These are phyloP conservation scores for Sporothrix pallida DNA, from an alignment of 2,329 filamentous ascomycete genomes.

Conservation along the genomic window DNA sequence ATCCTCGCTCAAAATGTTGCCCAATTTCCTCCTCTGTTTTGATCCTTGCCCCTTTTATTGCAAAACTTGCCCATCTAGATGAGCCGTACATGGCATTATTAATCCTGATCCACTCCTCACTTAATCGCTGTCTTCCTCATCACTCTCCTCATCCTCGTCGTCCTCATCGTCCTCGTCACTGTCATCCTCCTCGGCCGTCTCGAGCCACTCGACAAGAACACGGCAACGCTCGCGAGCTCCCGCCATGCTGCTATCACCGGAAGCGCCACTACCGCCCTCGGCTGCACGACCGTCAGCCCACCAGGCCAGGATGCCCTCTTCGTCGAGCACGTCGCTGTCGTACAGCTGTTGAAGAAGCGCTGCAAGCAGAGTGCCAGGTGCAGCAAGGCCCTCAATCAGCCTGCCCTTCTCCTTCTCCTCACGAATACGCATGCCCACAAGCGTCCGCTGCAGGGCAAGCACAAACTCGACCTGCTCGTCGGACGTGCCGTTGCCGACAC, in stretches of 20 bases:
- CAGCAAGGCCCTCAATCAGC: not conserved
- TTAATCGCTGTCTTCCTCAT: slow-evolving; percentile 24
- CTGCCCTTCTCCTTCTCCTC: slow-evolving; percentile 27
- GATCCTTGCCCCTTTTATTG: not conserved
- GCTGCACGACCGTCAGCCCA: slow-evolving; percentile 76
- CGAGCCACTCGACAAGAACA: slow-evolving; percentile 82
- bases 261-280: slow-evolving; percentile 60
- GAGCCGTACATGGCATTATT: slow-evolving; percentile 4
- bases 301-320: slow-evolving; percentile 88
- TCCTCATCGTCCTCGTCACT: slow-evolving; percentile 67
- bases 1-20: not conserved
- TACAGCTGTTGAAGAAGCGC: slow-evolving; percentile 85
- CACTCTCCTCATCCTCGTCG: slow-evolving; percentile 41
- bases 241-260: slow-evolving; percentile 55
- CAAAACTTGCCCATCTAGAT: not conserved
- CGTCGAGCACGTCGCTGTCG: slow-evolving; percentile 81
- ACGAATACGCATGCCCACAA: slow-evolving; percentile 58
- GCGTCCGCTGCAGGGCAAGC: slow-evolving; percentile 79
- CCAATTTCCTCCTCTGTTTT: not conserved
- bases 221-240: slow-evolving; percentile 74
- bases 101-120: not conserved
- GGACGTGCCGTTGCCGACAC: slow-evolving; percentile 57
- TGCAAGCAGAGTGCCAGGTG: slow-evolving; percentile 69
- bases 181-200: slow-evolving; percentile 75
- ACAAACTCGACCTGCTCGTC: slow-evolving; percentile 87